These are phyloP conservation scores for Nidula microcarpa DNA, from an alignment of 768 basidiomycete genomes.

Conservation along the genomic window DNA sequence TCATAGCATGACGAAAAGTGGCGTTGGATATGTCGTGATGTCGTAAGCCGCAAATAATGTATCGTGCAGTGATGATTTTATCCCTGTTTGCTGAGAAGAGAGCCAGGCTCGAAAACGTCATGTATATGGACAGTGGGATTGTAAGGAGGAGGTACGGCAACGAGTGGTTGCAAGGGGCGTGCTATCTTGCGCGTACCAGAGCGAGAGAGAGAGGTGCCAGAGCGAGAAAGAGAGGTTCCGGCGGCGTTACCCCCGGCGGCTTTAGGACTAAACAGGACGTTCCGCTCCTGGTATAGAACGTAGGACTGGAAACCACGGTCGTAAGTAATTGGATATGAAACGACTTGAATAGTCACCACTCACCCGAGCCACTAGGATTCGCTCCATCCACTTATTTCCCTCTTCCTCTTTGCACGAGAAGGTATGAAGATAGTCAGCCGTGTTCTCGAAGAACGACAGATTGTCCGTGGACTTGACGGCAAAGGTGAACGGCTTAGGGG, in stretches of 20 bases:
- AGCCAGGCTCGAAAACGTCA: slow-evolving; percentile 71
- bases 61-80: slow-evolving; percentile 10
- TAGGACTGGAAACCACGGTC: slow-evolving; percentile 54
- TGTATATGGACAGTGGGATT: slow-evolving; percentile 19
- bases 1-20: neutral
- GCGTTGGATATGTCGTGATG: neutral
- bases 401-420: slow-evolving; percentile 78
- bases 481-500: slow-evolving; percentile 84
- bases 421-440: slow-evolving; percentile 82
- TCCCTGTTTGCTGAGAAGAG: slow-evolving; percentile 55
- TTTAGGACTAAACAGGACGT: slow-evolving; percentile 55
- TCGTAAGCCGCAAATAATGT: too few species aligned
- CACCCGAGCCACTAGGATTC: slow-evolving; percentile 79
- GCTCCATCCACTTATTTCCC: slow-evolving; percentile 76
- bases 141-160: slow-evolving; percentile 37
- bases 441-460: slow-evolving; percentile 81
- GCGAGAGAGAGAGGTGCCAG: slow-evolving; percentile 37
- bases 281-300: slow-evolving; percentile 76
- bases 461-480: slow-evolving; percentile 88
- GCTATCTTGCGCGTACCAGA: slow-evolving; percentile 25
- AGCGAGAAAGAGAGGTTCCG: slow-evolving; percentile 26
- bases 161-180: slow-evolving; percentile 33
- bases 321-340: neutral
- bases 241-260: slow-evolving; percentile 21
- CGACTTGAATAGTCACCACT: slow-evolving; percentile 20